Base-by-base conservation (phyloP, 164 flowering plant species). In the Umbellularia californica region DNA sequence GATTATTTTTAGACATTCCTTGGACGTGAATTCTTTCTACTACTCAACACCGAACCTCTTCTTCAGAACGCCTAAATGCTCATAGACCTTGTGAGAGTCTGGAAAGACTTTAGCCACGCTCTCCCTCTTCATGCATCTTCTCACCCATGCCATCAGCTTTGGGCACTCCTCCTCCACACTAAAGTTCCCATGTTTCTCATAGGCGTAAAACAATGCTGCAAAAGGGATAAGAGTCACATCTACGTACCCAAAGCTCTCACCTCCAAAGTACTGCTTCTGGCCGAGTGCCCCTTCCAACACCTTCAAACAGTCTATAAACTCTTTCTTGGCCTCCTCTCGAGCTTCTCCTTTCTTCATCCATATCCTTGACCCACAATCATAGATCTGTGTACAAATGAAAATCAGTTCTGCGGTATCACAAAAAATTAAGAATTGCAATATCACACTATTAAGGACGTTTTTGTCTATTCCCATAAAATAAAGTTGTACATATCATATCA, bases 321-420 rank as follows among this genome's bases (percentile, higher is more conserved):
- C 73, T 24, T 50, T 70, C 50, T 50, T 71, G 1, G 74, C 70
- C 28, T 27, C 62, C 27, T 70, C 74, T 15, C 4, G 74, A 0
- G 66, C 74, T 22, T 76, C 78, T n/a, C 74, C 78, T 33, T 76
- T 76, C n/a, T 2, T 58, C 73, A 7, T 47, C 73, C 77, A 69
- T 55, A 74, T 50, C 51, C 60, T 73, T 0, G 62, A 4, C 25
- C 70, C 75, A 50, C 62, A 14, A 4, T 73, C 75, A 30, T 25
- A 73, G 0, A 73, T 50, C 55, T 72, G 58, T 13, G 20, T 41
- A 41, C 11, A 9, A 41, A 41, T 2, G 10, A 41, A 41, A 41
- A 41, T 20, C 47, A 41, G 47, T 41, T 41, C 11, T 41, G 6
- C 5, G 0, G 5, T 30, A 4, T 30, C 35, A 30, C 35, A 30